Evolutionary conservation across 345 rosid species (phyloP).

Genomic region (Linum trigynum): DNA sequence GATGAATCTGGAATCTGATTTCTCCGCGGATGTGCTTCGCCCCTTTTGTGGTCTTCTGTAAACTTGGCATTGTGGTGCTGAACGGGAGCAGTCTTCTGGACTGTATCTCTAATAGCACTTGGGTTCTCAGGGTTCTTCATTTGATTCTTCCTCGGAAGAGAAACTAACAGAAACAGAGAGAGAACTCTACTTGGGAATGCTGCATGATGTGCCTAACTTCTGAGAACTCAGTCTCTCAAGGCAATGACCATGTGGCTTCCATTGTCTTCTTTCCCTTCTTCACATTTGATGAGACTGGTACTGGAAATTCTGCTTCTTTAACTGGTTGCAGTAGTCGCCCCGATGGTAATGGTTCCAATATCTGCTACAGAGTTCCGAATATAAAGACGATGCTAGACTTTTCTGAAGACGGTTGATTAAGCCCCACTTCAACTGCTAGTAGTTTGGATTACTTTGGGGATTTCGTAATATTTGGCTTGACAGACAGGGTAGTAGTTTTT

Average conservation of each 20-base stretch:
- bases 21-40: too few species aligned
- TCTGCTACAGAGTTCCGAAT: neutral
- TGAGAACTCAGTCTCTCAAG: neutral
- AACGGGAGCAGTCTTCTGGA: neutral
- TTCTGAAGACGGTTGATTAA: conserved; percentile 5
- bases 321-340: neutral
- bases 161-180: neutral
- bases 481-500: neutral
- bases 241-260: neutral
- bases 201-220: neutral
- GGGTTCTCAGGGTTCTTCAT: neutral
- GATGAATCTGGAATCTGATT: too few species aligned
- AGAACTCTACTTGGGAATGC: conserved; percentile 2
- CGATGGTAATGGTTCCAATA: neutral
- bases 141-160: neutral
- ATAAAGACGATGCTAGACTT: neutral
- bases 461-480: neutral
- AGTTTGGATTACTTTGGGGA: neutral
- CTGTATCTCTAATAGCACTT: neutral
- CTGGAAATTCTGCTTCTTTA: neutral
- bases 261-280: neutral
- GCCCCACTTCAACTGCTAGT: neutral
- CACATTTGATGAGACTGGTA: neutral
- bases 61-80: neutral
- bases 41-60: neutral